A percentile compares a stretch with the other conserved stretches of the same genome.
Evolutionary conservation across 2,329 filamentous ascomycete species (phyloP).

Genomic region (Fusarium sublunatum): DNA sequence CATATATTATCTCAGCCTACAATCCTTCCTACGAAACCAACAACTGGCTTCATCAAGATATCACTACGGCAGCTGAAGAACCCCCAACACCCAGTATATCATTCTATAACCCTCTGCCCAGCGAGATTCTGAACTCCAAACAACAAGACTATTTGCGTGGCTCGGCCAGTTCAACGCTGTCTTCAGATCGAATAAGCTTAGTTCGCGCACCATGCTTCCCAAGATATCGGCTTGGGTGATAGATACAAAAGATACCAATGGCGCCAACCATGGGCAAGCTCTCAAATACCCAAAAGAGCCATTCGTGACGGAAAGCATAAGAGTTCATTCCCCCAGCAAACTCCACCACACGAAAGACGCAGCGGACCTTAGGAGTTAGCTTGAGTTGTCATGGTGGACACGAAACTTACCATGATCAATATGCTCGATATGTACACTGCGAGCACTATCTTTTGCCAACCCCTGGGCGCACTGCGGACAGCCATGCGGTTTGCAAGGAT

Average conservation of each 20-base stretch:
- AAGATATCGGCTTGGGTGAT: slow-evolving; percentile 59
- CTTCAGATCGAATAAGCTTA: slow-evolving; percentile 8
- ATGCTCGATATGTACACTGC: slow-evolving; percentile 58
- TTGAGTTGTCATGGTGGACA: neutral
- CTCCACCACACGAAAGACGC: slow-evolving; percentile 65
- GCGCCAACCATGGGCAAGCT: slow-evolving; percentile 60
- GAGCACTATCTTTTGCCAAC: slow-evolving; percentile 54
- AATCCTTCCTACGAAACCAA: too few species aligned
- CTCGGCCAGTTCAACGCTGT: slow-evolving; percentile 24
- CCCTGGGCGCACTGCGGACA: slow-evolving; percentile 46
- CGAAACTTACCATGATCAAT: slow-evolving; percentile 57
- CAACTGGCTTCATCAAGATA: neutral
- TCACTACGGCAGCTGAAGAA: neutral
- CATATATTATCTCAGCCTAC: neutral
- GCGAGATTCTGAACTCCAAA: neutral
- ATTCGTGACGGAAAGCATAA: slow-evolving; percentile 63
- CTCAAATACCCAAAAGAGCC: slow-evolving; percentile 65
- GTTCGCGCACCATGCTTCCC: slow-evolving; percentile 25
- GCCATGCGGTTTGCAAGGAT: slow-evolving; percentile 41
- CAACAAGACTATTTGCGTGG: slow-evolving; percentile 1
- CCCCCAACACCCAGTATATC: neutral
- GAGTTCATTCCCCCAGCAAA: slow-evolving; percentile 63
- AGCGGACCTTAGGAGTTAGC: slow-evolving; percentile 54
- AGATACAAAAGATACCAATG: slow-evolving; percentile 61
- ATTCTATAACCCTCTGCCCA: neutral